phyloP scores from a whole-genome alignment of 2,329 filamentous ascomycete genomes.

The Phaeosphaeria sp. region DNA sequence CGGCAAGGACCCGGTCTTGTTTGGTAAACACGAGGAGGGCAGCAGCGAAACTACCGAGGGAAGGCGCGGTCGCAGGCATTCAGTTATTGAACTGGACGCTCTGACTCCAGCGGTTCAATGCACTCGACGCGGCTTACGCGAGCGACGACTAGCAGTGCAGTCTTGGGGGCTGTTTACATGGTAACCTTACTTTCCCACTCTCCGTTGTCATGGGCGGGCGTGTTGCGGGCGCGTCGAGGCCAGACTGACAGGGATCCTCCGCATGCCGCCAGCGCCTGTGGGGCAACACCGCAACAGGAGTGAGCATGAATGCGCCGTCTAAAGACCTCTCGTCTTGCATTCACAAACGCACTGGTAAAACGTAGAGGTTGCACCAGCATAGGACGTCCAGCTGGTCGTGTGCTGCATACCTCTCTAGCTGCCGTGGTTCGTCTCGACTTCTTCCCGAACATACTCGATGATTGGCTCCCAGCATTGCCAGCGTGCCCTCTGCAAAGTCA shows the following conservation, averaged over 20 bases:
- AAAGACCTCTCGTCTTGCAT: not conserved
- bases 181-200: not conserved
- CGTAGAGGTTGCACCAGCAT: constrained; percentile 4
- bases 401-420: constrained; percentile 10
- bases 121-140: not conserved
- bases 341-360: not conserved
- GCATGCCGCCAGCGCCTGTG: not conserved
- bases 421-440: constrained; percentile 17
- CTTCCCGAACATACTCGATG: constrained; percentile 1
- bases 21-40: not conserved
- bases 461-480: constrained; percentile 14
- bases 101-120: not conserved
- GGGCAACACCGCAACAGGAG: not conserved
- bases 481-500: not conserved
- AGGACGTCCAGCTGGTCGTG: not conserved
- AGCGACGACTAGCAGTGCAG: not conserved
- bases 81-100: not conserved
- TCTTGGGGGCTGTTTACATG: not conserved
- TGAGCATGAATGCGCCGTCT: not conserved
- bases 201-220: not conserved
- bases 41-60: not conserved
- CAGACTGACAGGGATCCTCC: not conserved
- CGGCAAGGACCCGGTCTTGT: not conserved
- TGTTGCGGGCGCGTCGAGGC: not conserved
- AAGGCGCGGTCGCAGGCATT: not conserved